A percentile compares a stretch with the other conserved stretches of the same genome.
Evolutionary conservation across 2,329 filamentous ascomycete genomes (phyloP).

Genomic region (Raffaelea ambrosiae): DNA sequence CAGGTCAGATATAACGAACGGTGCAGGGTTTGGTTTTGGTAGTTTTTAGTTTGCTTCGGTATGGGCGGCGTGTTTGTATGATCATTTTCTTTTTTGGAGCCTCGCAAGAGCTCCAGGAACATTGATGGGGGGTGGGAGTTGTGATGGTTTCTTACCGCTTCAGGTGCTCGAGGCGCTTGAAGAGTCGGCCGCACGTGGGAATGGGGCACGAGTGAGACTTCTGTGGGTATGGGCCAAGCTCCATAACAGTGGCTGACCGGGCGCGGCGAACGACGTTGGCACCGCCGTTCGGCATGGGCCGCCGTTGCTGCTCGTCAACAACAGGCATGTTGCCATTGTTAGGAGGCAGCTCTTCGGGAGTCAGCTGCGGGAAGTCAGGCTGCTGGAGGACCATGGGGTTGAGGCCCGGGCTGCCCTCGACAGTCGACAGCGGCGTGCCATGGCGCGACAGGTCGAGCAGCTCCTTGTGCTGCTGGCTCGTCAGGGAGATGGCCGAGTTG

Average conservation of each 20-base stretch:
- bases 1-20: conserved; percentile 37
- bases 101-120: no score
- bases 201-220: conserved; percentile 99
- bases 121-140: conserved; percentile 16
- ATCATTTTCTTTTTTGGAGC: neutral
- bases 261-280: conserved; percentile 79
- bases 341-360: conserved; percentile 50
- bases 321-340: conserved; percentile 39
- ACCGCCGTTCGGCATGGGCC: conserved; percentile 57
- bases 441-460: conserved; percentile 78
- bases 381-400: conserved; percentile 55
- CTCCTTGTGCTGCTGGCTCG: conserved; percentile 65
- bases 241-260: conserved; percentile 91
- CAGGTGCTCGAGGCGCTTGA: conserved; percentile 98
- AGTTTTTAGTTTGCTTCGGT: neutral
- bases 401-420: conserved; percentile 73
- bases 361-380: conserved; percentile 59
- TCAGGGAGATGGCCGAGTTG: conserved; percentile 56
- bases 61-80: neutral
- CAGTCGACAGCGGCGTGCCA: conserved; percentile 77
- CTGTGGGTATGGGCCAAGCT: conserved; percentile 90
- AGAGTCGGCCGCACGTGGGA: conserved; percentile 89
- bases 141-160: conserved; percentile 71
- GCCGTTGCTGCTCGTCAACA: conserved; percentile 49
- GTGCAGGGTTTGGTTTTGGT: conserved; percentile 14